These are phyloP conservation scores for Globisporangium nunn DNA, from an alignment of 352 stramenopile species.

Conservation along the genomic window DNA sequence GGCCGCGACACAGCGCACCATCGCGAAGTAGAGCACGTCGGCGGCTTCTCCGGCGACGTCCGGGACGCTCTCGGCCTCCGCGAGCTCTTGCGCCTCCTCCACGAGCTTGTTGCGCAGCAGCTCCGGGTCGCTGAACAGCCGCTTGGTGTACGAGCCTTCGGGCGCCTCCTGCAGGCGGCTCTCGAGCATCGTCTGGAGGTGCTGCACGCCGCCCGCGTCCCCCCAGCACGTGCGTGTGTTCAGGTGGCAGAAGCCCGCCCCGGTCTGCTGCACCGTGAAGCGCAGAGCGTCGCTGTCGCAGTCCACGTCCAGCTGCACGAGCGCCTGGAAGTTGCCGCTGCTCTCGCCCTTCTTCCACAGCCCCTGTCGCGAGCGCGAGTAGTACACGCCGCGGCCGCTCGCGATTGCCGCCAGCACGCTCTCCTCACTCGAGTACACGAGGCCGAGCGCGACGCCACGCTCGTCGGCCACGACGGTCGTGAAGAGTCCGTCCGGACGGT, in stretches of 20 bases:
- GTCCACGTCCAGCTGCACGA: constrained; percentile 92
- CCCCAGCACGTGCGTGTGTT: constrained; percentile 94
- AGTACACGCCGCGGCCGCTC: constrained; percentile 91
- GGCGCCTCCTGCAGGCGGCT: constrained; percentile 84
- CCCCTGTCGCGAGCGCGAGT: constrained; percentile 86
- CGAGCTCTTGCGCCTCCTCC: constrained; percentile 93
- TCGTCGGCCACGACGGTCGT: constrained; percentile 93
- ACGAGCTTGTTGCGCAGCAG: constrained; percentile 95
- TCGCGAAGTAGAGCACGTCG: constrained; percentile 96
- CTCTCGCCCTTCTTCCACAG: constrained; percentile 96
- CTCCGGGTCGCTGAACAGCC: constrained; percentile 89
- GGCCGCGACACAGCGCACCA: constrained; percentile 89
- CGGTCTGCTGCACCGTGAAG: constrained; percentile 90
- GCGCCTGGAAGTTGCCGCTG: constrained; percentile 90
- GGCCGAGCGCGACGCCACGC: constrained; percentile 79
- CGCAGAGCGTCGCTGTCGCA: constrained; percentile 94
- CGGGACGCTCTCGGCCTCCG: constrained; percentile 74
- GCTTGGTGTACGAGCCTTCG: constrained; percentile 94
- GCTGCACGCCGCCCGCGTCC: constrained; percentile 70
- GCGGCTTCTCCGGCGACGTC: constrained; percentile 93
- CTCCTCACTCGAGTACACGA: constrained; percentile 93
- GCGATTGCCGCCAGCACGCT: constrained; percentile 88
- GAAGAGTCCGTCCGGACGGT: constrained; percentile 88
- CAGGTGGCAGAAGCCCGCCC: constrained; percentile 75
- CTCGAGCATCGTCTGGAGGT: constrained; percentile 87